Conservation (phyloP, 106 monocot genomes). For the Xerophyta viscosa region DNA sequence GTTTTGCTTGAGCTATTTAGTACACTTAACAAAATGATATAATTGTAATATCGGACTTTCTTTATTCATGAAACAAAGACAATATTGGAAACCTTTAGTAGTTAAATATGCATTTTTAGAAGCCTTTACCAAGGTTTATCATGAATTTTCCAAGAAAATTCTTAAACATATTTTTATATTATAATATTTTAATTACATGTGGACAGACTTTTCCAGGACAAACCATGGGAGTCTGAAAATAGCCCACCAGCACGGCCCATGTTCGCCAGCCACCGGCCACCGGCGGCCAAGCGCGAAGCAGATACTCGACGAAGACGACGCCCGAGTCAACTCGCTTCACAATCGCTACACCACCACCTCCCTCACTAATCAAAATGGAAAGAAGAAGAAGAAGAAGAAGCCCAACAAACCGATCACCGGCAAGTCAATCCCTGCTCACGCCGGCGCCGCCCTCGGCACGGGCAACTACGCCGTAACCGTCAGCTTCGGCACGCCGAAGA, state of each 20-base stretch:
- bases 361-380: too few species aligned
- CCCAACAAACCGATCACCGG: not conserved
- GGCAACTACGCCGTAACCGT: constrained; percentile 1
- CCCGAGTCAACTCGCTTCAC: constrained; percentile 18
- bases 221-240: not conserved
- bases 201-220: not conserved
- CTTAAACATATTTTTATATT: not conserved
- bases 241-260: constrained; percentile 18
- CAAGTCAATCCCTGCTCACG: not conserved
- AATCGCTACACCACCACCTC: not conserved
- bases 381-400: too few species aligned
- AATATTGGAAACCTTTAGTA: too few species aligned
- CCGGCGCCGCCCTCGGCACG: not conserved
- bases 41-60: too few species aligned
- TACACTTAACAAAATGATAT: too few species aligned
- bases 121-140: too few species aligned
- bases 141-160: not conserved
- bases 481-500: constrained; percentile 6
- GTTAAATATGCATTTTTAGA: too few species aligned
- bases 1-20: too few species aligned
- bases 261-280: constrained; percentile 10
- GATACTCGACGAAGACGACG: constrained; percentile 22
- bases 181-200: not conserved
- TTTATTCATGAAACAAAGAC: too few species aligned
- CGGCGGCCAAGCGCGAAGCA: constrained; percentile 6